A percentile compares a stretch with the other conserved stretches of the same genome.
phyloP scores from a whole-genome alignment of 169 alveolate species.

The Theileria annulata region DNA sequence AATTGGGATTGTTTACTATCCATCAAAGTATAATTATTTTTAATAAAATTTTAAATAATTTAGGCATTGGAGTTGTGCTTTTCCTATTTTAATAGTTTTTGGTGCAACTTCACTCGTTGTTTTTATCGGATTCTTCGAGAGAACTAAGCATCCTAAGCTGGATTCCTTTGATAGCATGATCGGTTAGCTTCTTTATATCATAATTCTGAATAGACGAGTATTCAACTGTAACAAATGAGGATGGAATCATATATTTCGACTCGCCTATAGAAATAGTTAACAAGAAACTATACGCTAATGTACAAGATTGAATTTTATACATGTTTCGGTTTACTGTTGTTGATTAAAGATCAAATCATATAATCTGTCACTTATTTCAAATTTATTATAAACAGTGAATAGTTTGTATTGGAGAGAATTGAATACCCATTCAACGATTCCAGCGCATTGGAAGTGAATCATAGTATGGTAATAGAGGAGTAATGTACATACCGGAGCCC shows the following conservation, averaged over 20 bases:
- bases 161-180: slow-evolving; percentile 26
- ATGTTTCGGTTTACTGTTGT: neutral
- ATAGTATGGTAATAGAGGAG: slow-evolving; percentile 41
- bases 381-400: slow-evolving; percentile 8
- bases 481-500: slow-evolving; percentile 17
- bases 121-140: slow-evolving; percentile 36
- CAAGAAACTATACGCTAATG: slow-evolving; percentile 12
- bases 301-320: neutral
- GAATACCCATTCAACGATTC: slow-evolving; percentile 2
- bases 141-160: slow-evolving; percentile 56
- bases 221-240: slow-evolving; percentile 2
- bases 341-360: neutral
- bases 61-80: slow-evolving; percentile 65
- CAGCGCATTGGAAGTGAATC: slow-evolving; percentile 62
- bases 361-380: slow-evolving; percentile 13
- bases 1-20: slow-evolving; percentile 61
- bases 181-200: slow-evolving; percentile 24
- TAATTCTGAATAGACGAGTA: slow-evolving; percentile 7
- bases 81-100: slow-evolving; percentile 40
- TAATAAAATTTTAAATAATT: neutral
- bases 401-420: neutral
- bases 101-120: neutral
- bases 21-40: slow-evolving; percentile 34
- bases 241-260: slow-evolving; percentile 8
- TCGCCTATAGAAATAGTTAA: slow-evolving; percentile 25